Evolutionary conservation across 83 land plant species (phyloP), one percentile per base, ranked within the genome.

Genomic region (Diphasiastrum complanatum): DNA sequence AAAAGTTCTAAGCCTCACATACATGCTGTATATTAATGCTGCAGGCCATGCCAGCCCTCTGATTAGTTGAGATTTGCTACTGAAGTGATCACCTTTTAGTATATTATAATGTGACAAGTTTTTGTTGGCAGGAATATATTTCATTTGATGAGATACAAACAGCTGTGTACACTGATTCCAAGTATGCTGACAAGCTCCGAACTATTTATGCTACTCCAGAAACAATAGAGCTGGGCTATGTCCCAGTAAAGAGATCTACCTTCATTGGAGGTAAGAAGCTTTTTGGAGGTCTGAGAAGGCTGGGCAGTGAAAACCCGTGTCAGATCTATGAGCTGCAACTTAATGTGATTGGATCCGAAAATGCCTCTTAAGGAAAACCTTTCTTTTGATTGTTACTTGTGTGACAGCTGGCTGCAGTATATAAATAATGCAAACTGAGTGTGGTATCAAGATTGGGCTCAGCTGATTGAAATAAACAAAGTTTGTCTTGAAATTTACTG

Each of bases 291-390:
- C 33, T 54, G 5, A 54, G 29, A 33, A 22, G 58, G 33, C 16
- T 54, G 5, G n/a, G 58, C 11, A 18, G 58, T 5, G 58, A 54
- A 30, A 54, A 54, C n/a, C 14, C 33, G 6, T 28, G 58, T 12
- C 58, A 54, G 33, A 30, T 54, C n/a, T 54, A 54, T 28, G 58
- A 54, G n/a, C 33, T 54, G 25, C 19, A 19, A 8, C 52, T 49
- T 22, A n/a, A n/a, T n/a, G n/a, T n/a, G n/a, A n/a, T n/a, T n/a
- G n/a, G n/a, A n/a, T n/a, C n/a, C n/a, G n/a, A n/a, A n/a, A n/a
- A n/a, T n/a, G n/a, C n/a, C n/a, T n/a, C n/a, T n/a, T n/a, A n/a
- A n/a, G n/a, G n/a, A n/a, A n/a, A n/a, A n/a, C n/a, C n/a, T n/a
- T n/a, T n/a, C n/a, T n/a, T n/a, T n/a, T n/a, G n/a, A n/a, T n/a